Base-by-base conservation (phyloP, 805 yeast species). In the Zygosaccharomyces kombuchaensis region DNA sequence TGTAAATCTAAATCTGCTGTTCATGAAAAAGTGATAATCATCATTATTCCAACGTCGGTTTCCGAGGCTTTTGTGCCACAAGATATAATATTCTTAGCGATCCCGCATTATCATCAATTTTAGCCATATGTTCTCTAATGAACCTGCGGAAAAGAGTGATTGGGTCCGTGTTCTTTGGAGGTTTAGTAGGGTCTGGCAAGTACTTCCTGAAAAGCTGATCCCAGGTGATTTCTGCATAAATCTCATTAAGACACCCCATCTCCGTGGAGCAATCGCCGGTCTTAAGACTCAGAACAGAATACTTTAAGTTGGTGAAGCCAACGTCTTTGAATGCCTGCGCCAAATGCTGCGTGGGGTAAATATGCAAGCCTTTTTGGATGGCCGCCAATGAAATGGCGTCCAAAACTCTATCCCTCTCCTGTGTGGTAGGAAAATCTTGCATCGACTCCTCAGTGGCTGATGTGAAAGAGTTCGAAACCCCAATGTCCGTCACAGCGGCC, bases 171-270 rank as follows among this genome's bases (percentile, higher is more conserved):
- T 50, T 57, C 9, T 52, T 50, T 6, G 56, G 54, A 9, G 51
- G 45, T 1, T 38, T 36, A 9, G 46, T 47, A 2, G 51, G 45
- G 17, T 50, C 51, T 6, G 49, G 47, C n/a, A 52, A 32, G 34
- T 48, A 50, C 19, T 45, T 45, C 36, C 58, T 55, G 7, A 56
- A 41, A 2, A 56, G 45, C 14, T 37, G 44, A 44, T 58, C 63
- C 42, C 51, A 57, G 35, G 47, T 46, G 40, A 54, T 35, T n/a
- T 52, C 43, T 9, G 56, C 46, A 34, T 53, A 41, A 29, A 63
- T 53, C 45, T 64, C 67, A 44, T 56, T 52, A 7, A 59, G 31
- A 46, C 55, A 56, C 2, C 67, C 67, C 62, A 64, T 59, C 9
- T 59, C 56, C 9, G 52, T 53, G 7, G 52, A 44, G 7, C 61